A percentile compares a stretch with the other conserved stretches of the same genome.
phyloP scores from a whole-genome alignment of 176 grass and related monocot genomes.

The maize (Zea mays) region DNA sequence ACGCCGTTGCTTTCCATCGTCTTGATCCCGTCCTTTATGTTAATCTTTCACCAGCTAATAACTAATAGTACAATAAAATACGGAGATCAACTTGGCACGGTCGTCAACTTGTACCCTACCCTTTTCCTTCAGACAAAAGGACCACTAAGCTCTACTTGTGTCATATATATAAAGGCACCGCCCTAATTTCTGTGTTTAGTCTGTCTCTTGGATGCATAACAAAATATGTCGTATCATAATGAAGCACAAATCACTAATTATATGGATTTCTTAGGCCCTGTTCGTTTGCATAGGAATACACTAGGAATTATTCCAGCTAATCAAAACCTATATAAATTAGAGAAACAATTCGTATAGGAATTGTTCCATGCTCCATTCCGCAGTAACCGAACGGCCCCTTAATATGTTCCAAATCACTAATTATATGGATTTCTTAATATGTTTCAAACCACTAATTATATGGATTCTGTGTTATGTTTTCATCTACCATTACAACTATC shows the following conservation, averaged over 20 bases:
- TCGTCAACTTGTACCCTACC: conserved; percentile 32
- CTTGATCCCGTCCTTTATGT: conserved; percentile 17
- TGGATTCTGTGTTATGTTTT: background rate
- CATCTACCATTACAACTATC: background rate
- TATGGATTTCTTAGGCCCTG: background rate
- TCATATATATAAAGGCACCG: too few relatives aligned
- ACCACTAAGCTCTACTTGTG: background rate
- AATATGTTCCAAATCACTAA: too few relatives aligned
- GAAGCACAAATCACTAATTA: background rate
- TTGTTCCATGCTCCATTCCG: too few relatives aligned
- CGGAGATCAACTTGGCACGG: conserved; percentile 40
- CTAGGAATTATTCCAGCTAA: too few relatives aligned
- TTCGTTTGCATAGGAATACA: too few relatives aligned
- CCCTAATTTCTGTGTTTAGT: background rate
- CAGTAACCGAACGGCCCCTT: too few relatives aligned
- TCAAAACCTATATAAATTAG: too few relatives aligned
- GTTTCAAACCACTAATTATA: too few relatives aligned
- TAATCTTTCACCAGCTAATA: conserved; percentile 28
- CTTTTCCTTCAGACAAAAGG: conserved; percentile 36
- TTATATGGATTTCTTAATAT: too few relatives aligned
- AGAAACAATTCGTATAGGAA: too few relatives aligned
- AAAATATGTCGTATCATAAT: background rate
- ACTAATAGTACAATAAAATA: background rate
- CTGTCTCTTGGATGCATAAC: background rate
- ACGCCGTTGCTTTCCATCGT: conserved; percentile 37